Base-by-base conservation (phyloP, 164 flowering plant genomes). In the Vitis amurensis region DNA sequence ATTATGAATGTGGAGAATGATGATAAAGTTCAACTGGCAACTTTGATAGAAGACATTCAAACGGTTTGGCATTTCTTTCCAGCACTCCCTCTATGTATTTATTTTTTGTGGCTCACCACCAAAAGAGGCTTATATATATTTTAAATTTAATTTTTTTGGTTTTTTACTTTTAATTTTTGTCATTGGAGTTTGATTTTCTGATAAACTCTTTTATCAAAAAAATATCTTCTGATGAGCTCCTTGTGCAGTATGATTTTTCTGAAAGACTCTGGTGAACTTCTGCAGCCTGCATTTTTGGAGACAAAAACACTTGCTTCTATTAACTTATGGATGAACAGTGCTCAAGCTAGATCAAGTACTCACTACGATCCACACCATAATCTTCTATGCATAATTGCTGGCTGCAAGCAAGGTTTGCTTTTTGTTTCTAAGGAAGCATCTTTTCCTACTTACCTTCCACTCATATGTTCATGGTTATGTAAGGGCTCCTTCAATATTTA, bases 321-420 rank as follows among this genome's bases (percentile, higher is more conserved):
- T 63, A 96, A 96, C 76, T 72, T 96, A 71, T 96, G 99, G 99
- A 96, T 96, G 98, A 96, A 91, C 77, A 81, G 64, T 80, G 83
- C 85, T 64, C 78, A 66, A 64, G 79, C 90, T 68, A 82, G 97
- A 74, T 93, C 98, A 48, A 93, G 97, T 74, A 84, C 91, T 69
- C 99, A 96, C 84, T 96, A 96, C 76, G 98, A 96, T 85, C 99
- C 97, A 62, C 93, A 93, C 76, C 90, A 96, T 72, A 93, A 96
- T 67, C 84, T 93, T 66, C 76, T 96, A 60, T 93, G 98, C 76
- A 66, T 91, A 64, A 85, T 96, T 81, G 53, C 89, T 72, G 99
- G 99, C 16, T 66, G 86, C 76, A 96, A 96, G 84, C 82, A 85
- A 89, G 99, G 99, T 90, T 55, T 12, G 58, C 29, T 47, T 58